Conservation (phyloP, 352 stramenopile genomes). For the Phytophthora sp. region DNA sequence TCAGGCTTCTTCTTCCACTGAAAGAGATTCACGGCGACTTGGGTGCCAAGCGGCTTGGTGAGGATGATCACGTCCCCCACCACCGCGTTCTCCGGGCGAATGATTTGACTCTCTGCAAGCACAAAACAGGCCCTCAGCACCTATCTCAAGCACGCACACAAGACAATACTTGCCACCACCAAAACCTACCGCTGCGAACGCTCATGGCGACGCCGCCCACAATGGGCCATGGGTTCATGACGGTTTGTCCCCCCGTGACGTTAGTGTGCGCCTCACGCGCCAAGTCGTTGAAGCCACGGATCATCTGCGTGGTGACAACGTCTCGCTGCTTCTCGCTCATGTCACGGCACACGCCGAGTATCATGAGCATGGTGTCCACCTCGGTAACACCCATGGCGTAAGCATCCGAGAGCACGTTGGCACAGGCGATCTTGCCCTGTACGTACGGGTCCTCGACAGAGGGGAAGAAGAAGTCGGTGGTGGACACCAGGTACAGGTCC, state of each 20-base stretch:
- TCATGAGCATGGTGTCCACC: slow-evolving; percentile 96
- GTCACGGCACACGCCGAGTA: slow-evolving; percentile 91
- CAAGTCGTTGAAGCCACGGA: slow-evolving; percentile 94
- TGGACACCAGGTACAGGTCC: slow-evolving; percentile 92
- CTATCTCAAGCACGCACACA: neutral
- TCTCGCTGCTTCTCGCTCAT: slow-evolving; percentile 93
- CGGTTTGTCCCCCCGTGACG: slow-evolving; percentile 94
- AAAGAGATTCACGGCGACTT: slow-evolving; percentile 94
- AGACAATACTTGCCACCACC: slow-evolving; percentile 14
- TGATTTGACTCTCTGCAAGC: slow-evolving; percentile 74
- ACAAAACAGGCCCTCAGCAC: neutral
- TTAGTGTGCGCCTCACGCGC: slow-evolving; percentile 87
- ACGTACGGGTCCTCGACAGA: slow-evolving; percentile 94
- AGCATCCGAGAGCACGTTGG: slow-evolving; percentile 95
- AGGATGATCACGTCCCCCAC: slow-evolving; percentile 92
- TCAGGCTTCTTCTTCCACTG: slow-evolving; percentile 91
- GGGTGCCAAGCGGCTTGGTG: slow-evolving; percentile 95
- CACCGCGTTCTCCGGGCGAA: slow-evolving; percentile 90
- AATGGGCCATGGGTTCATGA: slow-evolving; percentile 96
- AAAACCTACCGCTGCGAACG: slow-evolving; percentile 78
- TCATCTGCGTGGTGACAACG: slow-evolving; percentile 94
- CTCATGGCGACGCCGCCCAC: slow-evolving; percentile 94
- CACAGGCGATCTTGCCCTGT: slow-evolving; percentile 92
- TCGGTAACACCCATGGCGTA: slow-evolving; percentile 95
- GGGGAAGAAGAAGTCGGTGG: slow-evolving; percentile 97